Conservation (phyloP, 495 filamentous ascomycete genomes). For the Filosporella fistucella region DNA sequence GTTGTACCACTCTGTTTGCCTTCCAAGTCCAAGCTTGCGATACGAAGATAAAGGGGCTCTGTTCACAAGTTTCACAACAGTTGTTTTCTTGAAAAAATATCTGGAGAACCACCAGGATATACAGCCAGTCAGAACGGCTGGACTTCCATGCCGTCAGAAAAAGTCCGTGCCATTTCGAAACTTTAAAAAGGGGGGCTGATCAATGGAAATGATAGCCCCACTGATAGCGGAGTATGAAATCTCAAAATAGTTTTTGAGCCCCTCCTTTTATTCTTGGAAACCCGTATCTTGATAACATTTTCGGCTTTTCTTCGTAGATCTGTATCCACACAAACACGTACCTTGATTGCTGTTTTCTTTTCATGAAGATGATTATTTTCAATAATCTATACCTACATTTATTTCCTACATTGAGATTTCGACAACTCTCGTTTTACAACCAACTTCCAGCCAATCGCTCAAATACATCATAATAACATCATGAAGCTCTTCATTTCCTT, state of each 20-base stretch:
- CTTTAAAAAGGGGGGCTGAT: too few relatives aligned
- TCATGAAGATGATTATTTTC: background rate
- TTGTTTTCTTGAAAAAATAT: too few relatives aligned
- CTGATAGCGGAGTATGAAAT: background rate
- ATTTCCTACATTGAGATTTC: too few relatives aligned
- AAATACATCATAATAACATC: background rate
- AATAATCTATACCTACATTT: background rate
- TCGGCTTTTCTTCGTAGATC: background rate
- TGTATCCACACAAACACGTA: background rate
- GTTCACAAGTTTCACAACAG: too few relatives aligned
- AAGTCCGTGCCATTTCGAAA: too few relatives aligned
- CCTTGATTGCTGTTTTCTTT: background rate
- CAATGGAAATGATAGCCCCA: too few relatives aligned
- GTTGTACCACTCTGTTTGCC: too few relatives aligned
- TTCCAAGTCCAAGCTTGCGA: too few relatives aligned
- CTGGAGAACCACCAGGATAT: too few relatives aligned
- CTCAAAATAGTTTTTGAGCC: background rate
- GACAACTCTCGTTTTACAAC: background rate
- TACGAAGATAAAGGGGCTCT: too few relatives aligned
- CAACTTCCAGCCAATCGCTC: background rate
- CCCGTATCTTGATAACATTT: constrained; percentile 1
- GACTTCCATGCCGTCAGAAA: too few relatives aligned
- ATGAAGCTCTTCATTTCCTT: background rate
- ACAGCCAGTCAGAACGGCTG: too few relatives aligned
- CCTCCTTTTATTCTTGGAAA: background rate